A percentile compares a stretch with the other conserved stretches of the same genome.
Evolutionary conservation across 768 basidiomycete species (phyloP).

Genomic region (Pleurotus pulmonarius): DNA sequence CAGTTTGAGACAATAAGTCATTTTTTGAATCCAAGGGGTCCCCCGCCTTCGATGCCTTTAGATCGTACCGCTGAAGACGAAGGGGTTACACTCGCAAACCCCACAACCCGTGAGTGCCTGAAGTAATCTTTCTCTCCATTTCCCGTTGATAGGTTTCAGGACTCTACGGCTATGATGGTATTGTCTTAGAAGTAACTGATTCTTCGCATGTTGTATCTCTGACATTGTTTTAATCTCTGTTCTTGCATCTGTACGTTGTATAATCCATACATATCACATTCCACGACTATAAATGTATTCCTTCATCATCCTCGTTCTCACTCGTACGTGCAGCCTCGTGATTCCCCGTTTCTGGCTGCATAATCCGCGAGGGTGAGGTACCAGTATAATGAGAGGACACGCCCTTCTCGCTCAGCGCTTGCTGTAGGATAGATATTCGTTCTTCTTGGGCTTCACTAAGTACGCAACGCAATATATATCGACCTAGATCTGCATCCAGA

Average conservation of each 20-base stretch:
- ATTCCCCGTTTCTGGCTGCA: not conserved
- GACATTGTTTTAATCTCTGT: constrained; percentile 53
- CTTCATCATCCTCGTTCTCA: not conserved
- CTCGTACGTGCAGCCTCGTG: not conserved
- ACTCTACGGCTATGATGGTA: constrained; percentile 69
- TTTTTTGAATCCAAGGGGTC: constrained; percentile 71
- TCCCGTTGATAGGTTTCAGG: not conserved
- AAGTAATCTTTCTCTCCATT: constrained; percentile 33
- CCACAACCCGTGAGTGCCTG: constrained; percentile 60
- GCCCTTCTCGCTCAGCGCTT: constrained; percentile 64
- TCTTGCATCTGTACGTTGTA: not conserved
- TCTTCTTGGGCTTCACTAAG: constrained; percentile 76
- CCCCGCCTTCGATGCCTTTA: constrained; percentile 75
- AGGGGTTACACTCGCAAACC: constrained; percentile 59
- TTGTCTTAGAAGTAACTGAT: constrained; percentile 77
- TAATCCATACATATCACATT: not conserved
- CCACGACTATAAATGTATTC: constrained; percentile 6
- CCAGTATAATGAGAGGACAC: constrained; percentile 16
- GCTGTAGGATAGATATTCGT: constrained; percentile 62
- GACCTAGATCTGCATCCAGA: not conserved
- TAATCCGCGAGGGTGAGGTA: too few species aligned
- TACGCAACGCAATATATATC: not conserved
- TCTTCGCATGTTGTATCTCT: constrained; percentile 75
- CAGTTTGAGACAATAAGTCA: constrained; percentile 79
- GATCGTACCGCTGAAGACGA: constrained; percentile 79